Base-by-base conservation (phyloP, 257 asterid species). In the Solanum lycopersicoides region DNA sequence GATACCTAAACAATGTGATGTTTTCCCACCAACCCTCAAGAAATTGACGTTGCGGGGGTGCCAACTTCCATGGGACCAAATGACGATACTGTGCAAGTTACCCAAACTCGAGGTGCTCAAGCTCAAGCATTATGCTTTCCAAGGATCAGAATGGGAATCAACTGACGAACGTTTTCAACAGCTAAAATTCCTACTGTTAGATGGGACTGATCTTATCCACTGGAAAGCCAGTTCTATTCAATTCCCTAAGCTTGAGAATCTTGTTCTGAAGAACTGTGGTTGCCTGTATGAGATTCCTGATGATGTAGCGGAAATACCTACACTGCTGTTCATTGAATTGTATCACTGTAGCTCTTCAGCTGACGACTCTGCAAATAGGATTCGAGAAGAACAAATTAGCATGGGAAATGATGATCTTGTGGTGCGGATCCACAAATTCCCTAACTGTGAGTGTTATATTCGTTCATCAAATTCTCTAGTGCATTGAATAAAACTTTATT, bases 91-190 rank as follows among this genome's bases (percentile, higher is more conserved):
- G 20, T 37, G 59, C 53, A 41, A 45, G 10, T 23, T 84, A n/a
- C n/a, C 32, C 30, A 84, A 63, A 9, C 87, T 84, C 14, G 87
- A 84, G 87, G 80, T 84, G 44, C 87, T 84, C 79, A 84, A 84
- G 16, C 59, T 84, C 21, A 63, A 37, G n/a, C 0, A 37, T 65
- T n/a, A 20, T 34, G 80, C 87, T 3, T 84, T 84, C 56, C 20
- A 39, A 18, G 79, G 87, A 28, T 16, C 37, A 37, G 1, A 23
- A 42, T 65, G 87, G 87, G 63, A 84, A 0, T 1, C 14, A 65
- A 32, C 39, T 21, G 39, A 84, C 4, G 44, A 16, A 73, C 5
- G 4, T 9, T 84, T 84, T 37, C 59, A 20, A 1, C 44, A 23
- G 34, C 25, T 84, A 63, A 84, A 84, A 30, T 66, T 1, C 60